Evolutionary conservation across 495 filamentous ascomycete genomes (phyloP).

Genomic region (Alectoria sarmentosa): DNA sequence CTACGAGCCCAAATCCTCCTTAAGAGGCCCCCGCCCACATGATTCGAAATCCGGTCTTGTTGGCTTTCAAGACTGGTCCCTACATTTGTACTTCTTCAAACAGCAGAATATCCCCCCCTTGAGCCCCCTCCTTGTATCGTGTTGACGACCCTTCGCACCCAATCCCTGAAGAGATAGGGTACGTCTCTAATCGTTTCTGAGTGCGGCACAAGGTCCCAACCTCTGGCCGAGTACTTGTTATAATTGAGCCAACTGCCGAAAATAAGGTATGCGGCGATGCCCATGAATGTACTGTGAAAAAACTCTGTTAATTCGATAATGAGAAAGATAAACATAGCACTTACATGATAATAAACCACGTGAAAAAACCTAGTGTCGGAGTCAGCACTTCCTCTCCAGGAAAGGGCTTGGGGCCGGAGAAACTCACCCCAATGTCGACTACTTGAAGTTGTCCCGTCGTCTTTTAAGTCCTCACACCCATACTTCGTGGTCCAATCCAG

Average conservation of each 20-base stretch:
- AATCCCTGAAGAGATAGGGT: constrained; percentile 89
- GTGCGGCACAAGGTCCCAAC: constrained; percentile 93
- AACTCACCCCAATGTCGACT: constrained; percentile 52
- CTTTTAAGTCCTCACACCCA: constrained; percentile 65
- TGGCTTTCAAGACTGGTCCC: too few relatives aligned
- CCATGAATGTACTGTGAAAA: constrained; percentile 65
- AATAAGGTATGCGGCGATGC: constrained; percentile 84
- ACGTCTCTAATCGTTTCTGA: constrained; percentile 86
- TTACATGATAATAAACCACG: constrained; percentile 94
- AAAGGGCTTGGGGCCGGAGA: not conserved
- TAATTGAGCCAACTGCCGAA: constrained; percentile 99
- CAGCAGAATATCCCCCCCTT: constrained; percentile 90
- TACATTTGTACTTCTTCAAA: too few relatives aligned
- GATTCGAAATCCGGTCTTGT: too few relatives aligned
- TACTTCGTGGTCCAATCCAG: constrained; percentile 81
- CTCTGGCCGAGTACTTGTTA: constrained; percentile 88
- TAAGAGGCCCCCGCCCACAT: too few relatives aligned
- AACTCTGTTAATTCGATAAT: not conserved
- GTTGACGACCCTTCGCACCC: constrained; percentile 66
- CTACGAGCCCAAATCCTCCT: too few relatives aligned
- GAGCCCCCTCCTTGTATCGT: constrained; percentile 73
- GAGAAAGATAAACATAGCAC: constrained; percentile 30
- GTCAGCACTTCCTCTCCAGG: not conserved
- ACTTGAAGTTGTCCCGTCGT: constrained; percentile 29
- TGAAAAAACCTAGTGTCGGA: constrained; percentile 61